phyloP scores from a whole-genome alignment of 2,329 filamentous ascomycete species.

The Lachnellula occidentalis region DNA sequence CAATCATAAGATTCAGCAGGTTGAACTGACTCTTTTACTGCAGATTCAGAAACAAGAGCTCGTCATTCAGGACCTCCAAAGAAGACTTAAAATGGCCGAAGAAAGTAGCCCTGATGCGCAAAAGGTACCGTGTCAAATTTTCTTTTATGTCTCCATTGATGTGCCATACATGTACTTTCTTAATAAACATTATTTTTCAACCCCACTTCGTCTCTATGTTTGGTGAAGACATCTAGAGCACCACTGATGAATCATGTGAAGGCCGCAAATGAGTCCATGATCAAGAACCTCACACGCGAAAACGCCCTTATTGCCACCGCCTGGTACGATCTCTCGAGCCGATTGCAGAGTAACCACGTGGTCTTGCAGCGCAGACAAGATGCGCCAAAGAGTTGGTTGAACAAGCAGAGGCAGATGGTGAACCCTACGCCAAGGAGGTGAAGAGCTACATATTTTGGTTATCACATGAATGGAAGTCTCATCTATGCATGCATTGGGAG shows the following conservation, averaged over 20 bases:
- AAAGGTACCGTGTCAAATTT: slow-evolving; percentile 26
- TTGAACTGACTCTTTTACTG: slow-evolving; percentile 22
- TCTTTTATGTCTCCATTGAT: slow-evolving; percentile 5
- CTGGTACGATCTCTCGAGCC: slow-evolving; percentile 76
- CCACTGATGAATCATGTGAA: slow-evolving; percentile 17
- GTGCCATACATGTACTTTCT: neutral
- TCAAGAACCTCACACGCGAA: slow-evolving; percentile 65
- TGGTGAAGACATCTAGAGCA: neutral
- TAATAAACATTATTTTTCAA: neutral
- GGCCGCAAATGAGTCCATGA: slow-evolving; percentile 28
- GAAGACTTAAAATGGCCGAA: slow-evolving; percentile 24
- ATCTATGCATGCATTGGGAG: slow-evolving; percentile 7
- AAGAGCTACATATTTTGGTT: neutral
- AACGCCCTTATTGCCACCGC: slow-evolving; percentile 75
- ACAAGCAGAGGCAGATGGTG: slow-evolving; percentile 71
- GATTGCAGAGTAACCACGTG: slow-evolving; percentile 78
- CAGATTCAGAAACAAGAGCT: slow-evolving; percentile 25
- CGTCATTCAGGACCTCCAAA: slow-evolving; percentile 26
- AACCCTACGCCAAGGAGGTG: slow-evolving; percentile 37
- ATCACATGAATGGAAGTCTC: neutral
- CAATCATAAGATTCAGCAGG: neutral
- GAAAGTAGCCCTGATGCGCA: slow-evolving; percentile 25
- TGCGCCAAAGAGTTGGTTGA: slow-evolving; percentile 74
- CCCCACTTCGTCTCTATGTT: neutral
- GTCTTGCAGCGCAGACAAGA: slow-evolving; percentile 70